Percentiles rank a stretch among this genome's conserved stretches.
phyloP scores from a whole-genome alignment of 2,329 filamentous ascomycete genomes.

The Penicillium concentricum region DNA sequence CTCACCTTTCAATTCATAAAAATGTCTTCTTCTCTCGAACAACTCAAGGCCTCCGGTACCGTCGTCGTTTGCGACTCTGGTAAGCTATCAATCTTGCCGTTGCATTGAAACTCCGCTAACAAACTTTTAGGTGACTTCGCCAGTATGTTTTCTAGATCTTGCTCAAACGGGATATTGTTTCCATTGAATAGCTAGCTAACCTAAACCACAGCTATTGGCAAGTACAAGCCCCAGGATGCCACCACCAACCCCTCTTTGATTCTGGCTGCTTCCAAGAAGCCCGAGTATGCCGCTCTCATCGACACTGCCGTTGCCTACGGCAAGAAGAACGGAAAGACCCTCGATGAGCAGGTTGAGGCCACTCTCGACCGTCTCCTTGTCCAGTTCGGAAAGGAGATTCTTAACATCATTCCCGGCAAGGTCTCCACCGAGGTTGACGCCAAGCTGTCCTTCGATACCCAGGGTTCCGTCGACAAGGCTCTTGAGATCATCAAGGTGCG shows the following conservation, averaged over 20 bases:
- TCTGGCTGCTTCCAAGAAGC: conserved; percentile 96
- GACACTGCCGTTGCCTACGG: conserved; percentile 81
- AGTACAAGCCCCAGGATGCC: conserved; percentile 99
- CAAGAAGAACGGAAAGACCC: conserved; percentile 66
- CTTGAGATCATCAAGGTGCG: conserved; percentile 90
- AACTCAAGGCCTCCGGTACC: conserved; percentile 95
- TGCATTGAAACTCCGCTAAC: conserved; percentile 22
- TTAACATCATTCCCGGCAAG: conserved; percentile 95
- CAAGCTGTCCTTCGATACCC: conserved; percentile 89
- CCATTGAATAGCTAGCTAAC: conserved; percentile 12
- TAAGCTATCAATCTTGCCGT: conserved; percentile 46
- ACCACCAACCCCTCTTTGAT: conserved; percentile 99
- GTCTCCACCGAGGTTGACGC: conserved; percentile 99
- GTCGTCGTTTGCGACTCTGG: conserved; percentile 97
- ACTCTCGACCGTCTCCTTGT: conserved; percentile 93
- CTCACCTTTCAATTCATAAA: background rate
- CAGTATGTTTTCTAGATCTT: conserved; percentile 55
- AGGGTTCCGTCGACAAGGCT: conserved; percentile 91
- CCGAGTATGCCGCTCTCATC: conserved; percentile 91
- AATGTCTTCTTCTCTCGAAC: conserved; percentile 90
- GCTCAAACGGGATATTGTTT: conserved; percentile 11
- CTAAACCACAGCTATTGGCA: conserved; percentile 73
- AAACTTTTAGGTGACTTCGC: conserved; percentile 66
- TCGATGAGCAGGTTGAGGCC: conserved; percentile 82
- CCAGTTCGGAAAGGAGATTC: conserved; percentile 96